Evolutionary conservation across 2,329 filamentous ascomycete species (phyloP).

Genomic region (Hypomyces rosellus): DNA sequence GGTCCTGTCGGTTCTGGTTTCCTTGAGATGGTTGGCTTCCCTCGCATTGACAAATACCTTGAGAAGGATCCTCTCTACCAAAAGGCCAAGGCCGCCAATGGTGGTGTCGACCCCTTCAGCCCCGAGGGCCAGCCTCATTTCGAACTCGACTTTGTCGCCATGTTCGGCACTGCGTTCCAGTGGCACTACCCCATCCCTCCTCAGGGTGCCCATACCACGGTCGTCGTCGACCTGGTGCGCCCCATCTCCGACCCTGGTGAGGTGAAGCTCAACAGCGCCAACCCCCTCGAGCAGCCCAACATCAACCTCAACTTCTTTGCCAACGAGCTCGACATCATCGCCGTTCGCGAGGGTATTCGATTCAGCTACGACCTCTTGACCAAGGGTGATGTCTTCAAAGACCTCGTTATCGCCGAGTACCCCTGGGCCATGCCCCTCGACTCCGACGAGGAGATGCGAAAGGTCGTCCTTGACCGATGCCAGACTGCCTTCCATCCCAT

Average conservation of each 20-base stretch:
- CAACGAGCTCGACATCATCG: conserved; percentile 50
- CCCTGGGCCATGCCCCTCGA: conserved; percentile 55
- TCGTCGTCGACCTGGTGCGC: conserved; percentile 44
- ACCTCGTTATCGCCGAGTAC: conserved; percentile 47
- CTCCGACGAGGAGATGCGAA: conserved; percentile 50
- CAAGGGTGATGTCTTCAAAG: conserved; percentile 50
- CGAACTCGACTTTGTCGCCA: conserved; percentile 55
- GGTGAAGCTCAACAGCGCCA: conserved; percentile 48
- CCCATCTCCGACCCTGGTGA: conserved; percentile 40
- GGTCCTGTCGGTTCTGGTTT: conserved; percentile 36
- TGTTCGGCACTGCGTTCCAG: conserved; percentile 47
- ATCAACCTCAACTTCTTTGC: conserved; percentile 57
- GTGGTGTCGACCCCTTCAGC: conserved; percentile 46
- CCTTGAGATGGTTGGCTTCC: conserved; percentile 49
- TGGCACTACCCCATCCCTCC: conserved; percentile 38
- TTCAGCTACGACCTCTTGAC: conserved; percentile 52
- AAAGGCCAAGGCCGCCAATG: conserved; percentile 34
- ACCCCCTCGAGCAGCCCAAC: conserved; percentile 51
- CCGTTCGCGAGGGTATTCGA: conserved; percentile 51
- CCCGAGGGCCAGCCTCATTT: conserved; percentile 54
- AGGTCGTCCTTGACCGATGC: conserved; percentile 49
- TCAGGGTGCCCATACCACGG: conserved; percentile 46
- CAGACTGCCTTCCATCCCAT: conserved; percentile 56
- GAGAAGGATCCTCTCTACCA: conserved; percentile 42
- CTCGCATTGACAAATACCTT: conserved; percentile 49